Evolutionary conservation across 805 yeast genomes (phyloP).

Genomic region (Ogataea glucozyma): DNA sequence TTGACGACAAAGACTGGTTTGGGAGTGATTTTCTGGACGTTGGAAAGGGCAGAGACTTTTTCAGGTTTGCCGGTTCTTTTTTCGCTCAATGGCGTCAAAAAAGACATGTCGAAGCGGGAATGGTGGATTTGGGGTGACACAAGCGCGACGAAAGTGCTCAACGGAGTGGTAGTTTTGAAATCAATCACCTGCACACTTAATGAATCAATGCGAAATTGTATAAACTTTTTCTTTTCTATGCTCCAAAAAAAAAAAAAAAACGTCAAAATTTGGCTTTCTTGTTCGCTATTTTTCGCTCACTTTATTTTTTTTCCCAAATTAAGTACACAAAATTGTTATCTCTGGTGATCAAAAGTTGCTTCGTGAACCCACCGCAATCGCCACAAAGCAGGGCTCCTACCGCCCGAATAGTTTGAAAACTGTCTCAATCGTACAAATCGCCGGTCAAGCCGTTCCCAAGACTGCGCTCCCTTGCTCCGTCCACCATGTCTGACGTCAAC

Average conservation of each 20-base stretch:
- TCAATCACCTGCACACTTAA: no score
- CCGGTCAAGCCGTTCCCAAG: not conserved
- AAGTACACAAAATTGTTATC: not conserved
- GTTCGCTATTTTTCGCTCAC: conserved; percentile 3
- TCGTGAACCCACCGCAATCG: no score
- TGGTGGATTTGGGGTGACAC: no score
- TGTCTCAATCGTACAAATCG: no score
- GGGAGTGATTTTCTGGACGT: conserved; percentile 54
- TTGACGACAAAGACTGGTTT: conserved; percentile 74
- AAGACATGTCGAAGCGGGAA: no score
- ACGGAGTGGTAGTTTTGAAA: no score
- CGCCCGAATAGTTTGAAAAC: no score
- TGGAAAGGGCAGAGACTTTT: no score
- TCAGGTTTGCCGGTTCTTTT: conserved; percentile 4
- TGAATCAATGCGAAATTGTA: no score
- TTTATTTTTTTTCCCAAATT: not conserved
- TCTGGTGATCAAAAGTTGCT: not conserved
- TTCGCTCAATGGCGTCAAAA: conserved; percentile 19
- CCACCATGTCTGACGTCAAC: conserved; percentile 7
- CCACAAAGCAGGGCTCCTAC: not conserved
- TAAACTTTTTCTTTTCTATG: not conserved
- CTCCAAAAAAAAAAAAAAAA: not conserved
- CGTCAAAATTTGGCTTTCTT: not conserved
- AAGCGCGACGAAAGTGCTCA: no score
- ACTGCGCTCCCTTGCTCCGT: not conserved